A percentile compares a stretch with the other conserved stretches of the same genome.
These are phyloP conservation scores for Starmerella bombi DNA, from an alignment of 805 yeast genomes.

Conservation along the genomic window DNA sequence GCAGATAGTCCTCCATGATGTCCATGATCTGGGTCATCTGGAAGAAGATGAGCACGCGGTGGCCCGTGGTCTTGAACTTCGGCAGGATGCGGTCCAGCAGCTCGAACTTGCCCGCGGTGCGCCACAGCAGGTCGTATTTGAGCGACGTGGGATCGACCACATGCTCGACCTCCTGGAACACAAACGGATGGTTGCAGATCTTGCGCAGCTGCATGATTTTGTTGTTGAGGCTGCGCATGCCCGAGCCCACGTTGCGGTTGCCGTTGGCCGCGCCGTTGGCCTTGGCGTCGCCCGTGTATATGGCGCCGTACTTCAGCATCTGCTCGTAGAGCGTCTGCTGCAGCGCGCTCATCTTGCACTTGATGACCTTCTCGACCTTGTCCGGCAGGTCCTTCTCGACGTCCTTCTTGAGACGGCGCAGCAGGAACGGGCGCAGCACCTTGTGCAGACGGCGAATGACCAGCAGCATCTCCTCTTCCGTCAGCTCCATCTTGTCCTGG, in stretches of 20 bases:
- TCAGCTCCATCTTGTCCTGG: slow-evolving; percentile 81
- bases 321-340: slow-evolving; percentile 78
- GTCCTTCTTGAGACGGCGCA: slow-evolving; percentile 91
- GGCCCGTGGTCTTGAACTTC: slow-evolving; percentile 72
- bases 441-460: slow-evolving; percentile 92
- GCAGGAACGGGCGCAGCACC: slow-evolving; percentile 82
- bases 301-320: slow-evolving; percentile 73
- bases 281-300: slow-evolving; percentile 43
- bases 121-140: slow-evolving; percentile 71
- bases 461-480: slow-evolving; percentile 91
- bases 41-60: slow-evolving; percentile 82
- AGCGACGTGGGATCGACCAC: slow-evolving; percentile 55
- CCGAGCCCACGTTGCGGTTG: slow-evolving; percentile 26
- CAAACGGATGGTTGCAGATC: slow-evolving; percentile 95
- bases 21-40: slow-evolving; percentile 99
- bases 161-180: slow-evolving; percentile 86
- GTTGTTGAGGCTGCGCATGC: slow-evolving; percentile 78
- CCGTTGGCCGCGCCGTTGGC: slow-evolving; percentile 30
- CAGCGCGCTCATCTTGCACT: slow-evolving; percentile 81
- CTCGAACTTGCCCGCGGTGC: slow-evolving; percentile 92
- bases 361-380: slow-evolving; percentile 85
- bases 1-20: slow-evolving; percentile 89
- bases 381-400: slow-evolving; percentile 94
- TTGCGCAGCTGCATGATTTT: slow-evolving; percentile 92
- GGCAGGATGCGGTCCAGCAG: slow-evolving; percentile 77